Evolutionary conservation across 2,329 filamentous ascomycete species (phyloP).

Genomic region (Malbranchea cinnamomea): DNA sequence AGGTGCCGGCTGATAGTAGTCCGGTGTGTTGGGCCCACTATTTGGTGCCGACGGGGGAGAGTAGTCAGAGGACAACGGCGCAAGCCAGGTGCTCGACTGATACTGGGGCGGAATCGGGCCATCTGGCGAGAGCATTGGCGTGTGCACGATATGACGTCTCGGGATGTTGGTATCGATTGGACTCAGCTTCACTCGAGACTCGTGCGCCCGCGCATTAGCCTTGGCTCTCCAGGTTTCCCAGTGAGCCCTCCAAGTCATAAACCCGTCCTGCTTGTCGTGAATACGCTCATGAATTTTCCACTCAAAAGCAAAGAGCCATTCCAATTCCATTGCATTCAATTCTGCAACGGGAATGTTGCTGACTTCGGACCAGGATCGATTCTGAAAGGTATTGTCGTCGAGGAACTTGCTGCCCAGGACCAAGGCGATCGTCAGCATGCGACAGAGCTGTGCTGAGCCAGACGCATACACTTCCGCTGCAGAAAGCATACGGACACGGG

Average conservation of each 20-base stretch:
- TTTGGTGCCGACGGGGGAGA: constrained; percentile 35
- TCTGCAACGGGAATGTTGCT: constrained; percentile 76
- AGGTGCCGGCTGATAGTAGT: constrained; percentile 30
- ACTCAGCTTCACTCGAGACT: constrained; percentile 36
- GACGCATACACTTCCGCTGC: constrained; percentile 38
- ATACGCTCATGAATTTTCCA: constrained; percentile 82
- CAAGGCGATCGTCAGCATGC: constrained; percentile 70
- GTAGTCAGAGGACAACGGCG: constrained; percentile 35
- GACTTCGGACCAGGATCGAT: constrained; percentile 90
- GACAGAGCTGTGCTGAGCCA: constrained; percentile 60
- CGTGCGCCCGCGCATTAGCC: constrained; percentile 31
- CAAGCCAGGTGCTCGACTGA: constrained; percentile 34
- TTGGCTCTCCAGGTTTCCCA: constrained; percentile 50
- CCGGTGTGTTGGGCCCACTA: constrained; percentile 32
- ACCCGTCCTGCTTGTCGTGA: constrained; percentile 54
- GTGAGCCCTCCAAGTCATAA: constrained; percentile 47
- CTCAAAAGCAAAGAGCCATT: constrained; percentile 71
- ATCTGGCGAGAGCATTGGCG: constrained; percentile 34
- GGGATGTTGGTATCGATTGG: constrained; percentile 52
- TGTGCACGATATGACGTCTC: constrained; percentile 35
- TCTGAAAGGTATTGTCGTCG: constrained; percentile 96
- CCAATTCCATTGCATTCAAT: constrained; percentile 70
- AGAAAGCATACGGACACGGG: constrained; percentile 63
- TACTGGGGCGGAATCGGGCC: constrained; percentile 35
- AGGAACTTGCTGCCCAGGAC: constrained; percentile 89